Evolutionary conservation across 164 flowering plant genomes (phyloP), one percentile per base, ranked within the genome.

Genomic region (Umbellularia californica): DNA sequence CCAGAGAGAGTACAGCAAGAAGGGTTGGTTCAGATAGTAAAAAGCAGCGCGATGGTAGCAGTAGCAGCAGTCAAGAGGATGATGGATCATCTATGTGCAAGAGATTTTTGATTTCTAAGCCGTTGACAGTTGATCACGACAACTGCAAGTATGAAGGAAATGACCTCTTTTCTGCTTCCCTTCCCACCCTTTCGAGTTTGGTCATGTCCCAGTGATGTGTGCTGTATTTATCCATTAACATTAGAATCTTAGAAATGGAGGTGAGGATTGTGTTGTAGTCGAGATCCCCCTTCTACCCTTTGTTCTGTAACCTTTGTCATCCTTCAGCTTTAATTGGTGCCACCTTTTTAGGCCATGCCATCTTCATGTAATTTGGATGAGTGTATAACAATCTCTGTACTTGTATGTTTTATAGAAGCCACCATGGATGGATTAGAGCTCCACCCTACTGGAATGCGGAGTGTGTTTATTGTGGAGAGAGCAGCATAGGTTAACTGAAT

Each of bases 181-280:
- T 84, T 68, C 84, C 89, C 13, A 80, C 84, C 41, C 75, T 89
- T 74, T 71, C 94, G 33, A 89, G 79, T 87, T 79, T 92, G 86
- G 96, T 94, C 15, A 84, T 94, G 96, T 89, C 94, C 27, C 83
- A 88, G 79, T 91, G 86, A 91, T 50, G n/a, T 27, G 35, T 58
- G 50, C 70, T 41, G 11, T n/a, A 5, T 50, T 51, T 60, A 2
- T 72, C 25, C 22, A 33, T 30, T 12, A 35, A 9, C 28, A 24
- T 23, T 13, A 28, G 50, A 30, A 27, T 67, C 19, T 67, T 23
- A 20, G 10, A 67, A 14, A 20, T 17, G n/a, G 33, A 19, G 69
- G 69, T 1, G 69, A 28, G 69, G 69, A 67, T 67, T 67, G 69
- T 67, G 33, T 15, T 17, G 1, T 28, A n/a, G 33, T 17, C 69